These are phyloP conservation scores for Pythium coloratum DNA, from an alignment of 352 stramenopile genomes.

Conservation along the genomic window DNA sequence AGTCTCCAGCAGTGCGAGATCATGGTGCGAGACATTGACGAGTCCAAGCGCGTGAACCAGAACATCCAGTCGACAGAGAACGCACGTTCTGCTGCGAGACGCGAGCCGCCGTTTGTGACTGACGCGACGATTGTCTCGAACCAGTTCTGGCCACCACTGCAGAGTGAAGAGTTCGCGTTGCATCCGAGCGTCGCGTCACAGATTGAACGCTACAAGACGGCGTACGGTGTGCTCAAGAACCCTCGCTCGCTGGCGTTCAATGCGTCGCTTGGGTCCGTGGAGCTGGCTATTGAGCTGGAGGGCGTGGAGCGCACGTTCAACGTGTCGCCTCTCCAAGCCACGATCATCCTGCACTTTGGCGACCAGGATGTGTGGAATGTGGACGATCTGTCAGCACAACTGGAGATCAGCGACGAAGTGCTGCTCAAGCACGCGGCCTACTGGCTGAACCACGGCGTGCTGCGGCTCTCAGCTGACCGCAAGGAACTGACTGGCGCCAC, in stretches of 20 bases:
- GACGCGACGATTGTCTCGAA: slow-evolving; percentile 96
- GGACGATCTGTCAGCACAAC: slow-evolving; percentile 52
- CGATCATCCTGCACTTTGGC: slow-evolving; percentile 95
- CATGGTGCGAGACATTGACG: slow-evolving; percentile 97
- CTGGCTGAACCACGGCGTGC: slow-evolving; percentile 73
- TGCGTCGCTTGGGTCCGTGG: slow-evolving; percentile 90
- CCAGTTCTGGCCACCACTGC: slow-evolving; percentile 97
- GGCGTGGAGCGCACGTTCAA: slow-evolving; percentile 79
- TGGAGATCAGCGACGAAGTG: slow-evolving; percentile 63
- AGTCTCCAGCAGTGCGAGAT: slow-evolving; percentile 96
- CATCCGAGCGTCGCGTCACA: slow-evolving; percentile 81
- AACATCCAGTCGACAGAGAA: slow-evolving; percentile 77
- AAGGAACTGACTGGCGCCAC: slow-evolving; percentile 44
- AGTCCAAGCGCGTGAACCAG: slow-evolving; percentile 94
- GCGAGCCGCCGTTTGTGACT: slow-evolving; percentile 29
- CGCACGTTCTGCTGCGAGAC: background rate
- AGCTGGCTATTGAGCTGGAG: slow-evolving; percentile 91
- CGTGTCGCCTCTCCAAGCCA: slow-evolving; percentile 92
- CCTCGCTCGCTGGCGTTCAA: slow-evolving; percentile 93
- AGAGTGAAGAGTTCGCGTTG: slow-evolving; percentile 90
- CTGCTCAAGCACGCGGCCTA: slow-evolving; percentile 60
- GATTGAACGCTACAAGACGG: slow-evolving; percentile 87
- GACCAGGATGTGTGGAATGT: slow-evolving; percentile 79
- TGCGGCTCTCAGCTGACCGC: slow-evolving; percentile 44
- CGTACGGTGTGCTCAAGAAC: slow-evolving; percentile 94